Percentiles rank a stretch among this genome's conserved stretches.
phyloP scores from a whole-genome alignment of 2,329 filamentous ascomycete genomes.

The Trichophyton simii region DNA sequence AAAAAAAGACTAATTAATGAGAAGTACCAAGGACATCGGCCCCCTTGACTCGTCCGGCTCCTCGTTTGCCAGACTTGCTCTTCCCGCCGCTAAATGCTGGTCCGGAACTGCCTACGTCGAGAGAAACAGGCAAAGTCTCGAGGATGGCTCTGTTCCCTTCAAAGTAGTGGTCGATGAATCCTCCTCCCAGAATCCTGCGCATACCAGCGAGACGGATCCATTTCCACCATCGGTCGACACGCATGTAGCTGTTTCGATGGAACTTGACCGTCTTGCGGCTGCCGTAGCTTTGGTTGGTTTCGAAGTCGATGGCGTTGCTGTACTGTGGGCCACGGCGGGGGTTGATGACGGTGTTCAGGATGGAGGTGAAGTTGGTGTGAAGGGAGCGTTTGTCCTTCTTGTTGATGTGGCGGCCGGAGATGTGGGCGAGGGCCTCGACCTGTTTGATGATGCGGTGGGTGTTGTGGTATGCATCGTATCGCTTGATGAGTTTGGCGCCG shows the following conservation, averaged over 20 bases:
- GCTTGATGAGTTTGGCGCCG: constrained; percentile 42
- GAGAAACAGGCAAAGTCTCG: constrained; percentile 40
- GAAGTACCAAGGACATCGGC: background rate
- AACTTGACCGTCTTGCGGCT: constrained; percentile 51
- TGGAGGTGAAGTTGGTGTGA: constrained; percentile 54
- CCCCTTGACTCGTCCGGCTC: background rate
- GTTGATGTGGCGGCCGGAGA: constrained; percentile 49
- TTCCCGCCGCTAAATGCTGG: background rate
- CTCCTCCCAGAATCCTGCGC: constrained; percentile 47
- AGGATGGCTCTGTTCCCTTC: constrained; percentile 50
- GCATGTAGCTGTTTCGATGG: constrained; percentile 46
- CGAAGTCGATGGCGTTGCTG: constrained; percentile 49
- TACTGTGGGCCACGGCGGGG: constrained; percentile 55
- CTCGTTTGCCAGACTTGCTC: background rate
- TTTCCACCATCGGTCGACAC: constrained; percentile 64
- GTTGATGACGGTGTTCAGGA: constrained; percentile 53
- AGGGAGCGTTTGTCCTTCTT: constrained; percentile 55
- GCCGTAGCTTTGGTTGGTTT: constrained; percentile 48
- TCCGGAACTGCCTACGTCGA: background rate
- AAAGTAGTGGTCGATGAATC: constrained; percentile 50
- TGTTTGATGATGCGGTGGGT: constrained; percentile 48
- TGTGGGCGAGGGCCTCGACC: constrained; percentile 47
- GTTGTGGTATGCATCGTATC: constrained; percentile 56
- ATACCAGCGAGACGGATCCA: constrained; percentile 50
- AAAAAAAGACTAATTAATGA: background rate